A percentile compares a stretch with the other conserved stretches of the same genome.
phyloP scores from a whole-genome alignment of 2,329 filamentous ascomycete species.

The Colletotrichum lini region DNA sequence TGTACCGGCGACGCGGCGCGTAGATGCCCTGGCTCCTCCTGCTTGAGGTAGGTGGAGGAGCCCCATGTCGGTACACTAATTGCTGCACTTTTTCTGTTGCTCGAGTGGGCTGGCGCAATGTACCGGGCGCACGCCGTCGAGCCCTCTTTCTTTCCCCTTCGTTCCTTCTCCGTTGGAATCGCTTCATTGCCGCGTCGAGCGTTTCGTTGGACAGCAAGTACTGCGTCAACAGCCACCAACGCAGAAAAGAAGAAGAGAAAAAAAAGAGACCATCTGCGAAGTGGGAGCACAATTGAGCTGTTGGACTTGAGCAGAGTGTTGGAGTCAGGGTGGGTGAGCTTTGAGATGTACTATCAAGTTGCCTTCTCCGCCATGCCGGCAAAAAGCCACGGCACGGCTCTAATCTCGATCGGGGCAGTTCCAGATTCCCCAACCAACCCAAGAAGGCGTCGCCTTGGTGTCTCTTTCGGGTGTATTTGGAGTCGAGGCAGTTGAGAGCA shows the following conservation, averaged over 20 bases:
- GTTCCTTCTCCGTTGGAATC: constrained; percentile 1
- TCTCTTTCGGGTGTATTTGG: too few species aligned
- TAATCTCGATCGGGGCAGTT: constrained; percentile 28
- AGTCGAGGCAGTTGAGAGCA: background rate
- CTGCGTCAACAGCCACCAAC: background rate
- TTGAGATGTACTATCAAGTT: background rate
- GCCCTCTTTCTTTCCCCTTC: background rate
- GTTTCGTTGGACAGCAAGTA: background rate
- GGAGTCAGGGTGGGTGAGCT: too few species aligned
- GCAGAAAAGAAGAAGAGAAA: constrained; percentile 17
- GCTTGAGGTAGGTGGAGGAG: background rate
- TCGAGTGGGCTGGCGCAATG: constrained; percentile 25
- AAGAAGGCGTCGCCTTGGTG: constrained; percentile 4
- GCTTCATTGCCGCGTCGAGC: background rate
- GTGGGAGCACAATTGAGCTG: background rate
- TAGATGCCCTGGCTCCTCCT: constrained; percentile 19
- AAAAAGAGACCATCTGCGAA: constrained; percentile 16
- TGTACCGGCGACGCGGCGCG: constrained; percentile 37
- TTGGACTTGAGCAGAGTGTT: too few species aligned
- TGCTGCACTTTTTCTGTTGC: constrained; percentile 21
- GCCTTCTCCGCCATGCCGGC: constrained; percentile 31
- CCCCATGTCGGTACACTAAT: background rate
- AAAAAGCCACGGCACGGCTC: constrained; percentile 30
- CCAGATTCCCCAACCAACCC: constrained; percentile 12
- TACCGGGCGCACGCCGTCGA: constrained; percentile 10